Evolutionary conservation across 2,329 filamentous ascomycete species (phyloP).

Genomic region (Periglandula ipomoeae): DNA sequence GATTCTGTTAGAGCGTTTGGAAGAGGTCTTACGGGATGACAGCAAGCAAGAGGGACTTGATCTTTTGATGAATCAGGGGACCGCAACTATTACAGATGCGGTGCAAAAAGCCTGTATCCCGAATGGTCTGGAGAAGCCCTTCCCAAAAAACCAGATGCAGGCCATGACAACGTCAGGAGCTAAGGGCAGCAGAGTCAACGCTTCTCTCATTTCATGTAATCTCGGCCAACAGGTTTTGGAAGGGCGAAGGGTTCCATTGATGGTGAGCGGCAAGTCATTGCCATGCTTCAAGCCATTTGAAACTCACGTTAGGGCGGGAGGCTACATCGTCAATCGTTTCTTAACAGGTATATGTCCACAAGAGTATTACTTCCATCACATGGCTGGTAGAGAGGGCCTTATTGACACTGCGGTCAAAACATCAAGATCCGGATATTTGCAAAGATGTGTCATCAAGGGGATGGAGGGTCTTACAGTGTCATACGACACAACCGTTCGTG

Average conservation of each 20-base stretch:
- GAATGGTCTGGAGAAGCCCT: conserved; percentile 74
- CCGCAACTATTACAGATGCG: conserved; percentile 61
- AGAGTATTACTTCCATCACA: conserved; percentile 99
- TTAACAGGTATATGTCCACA: conserved; percentile 95
- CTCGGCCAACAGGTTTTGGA: conserved; percentile 94
- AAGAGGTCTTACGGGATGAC: conserved; percentile 86
- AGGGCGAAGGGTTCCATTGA: conserved; percentile 86
- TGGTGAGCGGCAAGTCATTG: conserved; percentile 95
- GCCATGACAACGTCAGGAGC: conserved; percentile 95
- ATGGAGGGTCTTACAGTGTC: conserved; percentile 91
- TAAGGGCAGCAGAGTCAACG: conserved; percentile 88
- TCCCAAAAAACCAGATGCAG: conserved; percentile 98
- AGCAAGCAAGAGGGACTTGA: conserved; percentile 87
- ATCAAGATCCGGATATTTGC: conserved; percentile 89
- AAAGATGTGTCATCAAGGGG: conserved; percentile 95
- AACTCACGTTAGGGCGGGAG: conserved; percentile 78
- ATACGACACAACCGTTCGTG: conserved; percentile 89
- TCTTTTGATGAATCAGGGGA: conserved; percentile 67
- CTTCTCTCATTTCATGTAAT: conserved; percentile 95
- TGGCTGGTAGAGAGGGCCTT: conserved; percentile 95
- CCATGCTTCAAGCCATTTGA: conserved; percentile 93
- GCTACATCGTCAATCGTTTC: conserved; percentile 92
- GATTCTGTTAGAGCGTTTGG: conserved; percentile 67
- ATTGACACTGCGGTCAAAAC: conserved; percentile 99
- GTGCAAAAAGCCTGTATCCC: conserved; percentile 78